phyloP scores from a whole-genome alignment of 2,329 filamentous ascomycete genomes.

The Talaromyces sp. region DNA sequence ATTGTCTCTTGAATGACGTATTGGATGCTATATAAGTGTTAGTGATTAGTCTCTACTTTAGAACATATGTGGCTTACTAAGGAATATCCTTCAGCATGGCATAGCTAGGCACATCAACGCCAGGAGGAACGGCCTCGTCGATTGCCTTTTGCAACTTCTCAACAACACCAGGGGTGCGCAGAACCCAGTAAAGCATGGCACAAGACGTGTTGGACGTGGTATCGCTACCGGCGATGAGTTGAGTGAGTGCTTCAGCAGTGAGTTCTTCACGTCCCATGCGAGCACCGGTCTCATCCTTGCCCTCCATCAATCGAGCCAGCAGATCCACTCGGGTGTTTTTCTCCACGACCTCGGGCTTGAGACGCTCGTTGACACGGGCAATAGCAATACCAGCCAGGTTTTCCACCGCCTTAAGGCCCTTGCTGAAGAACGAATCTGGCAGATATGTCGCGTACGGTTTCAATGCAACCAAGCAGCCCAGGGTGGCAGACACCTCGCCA shows the following conservation, averaged over 20 bases:
- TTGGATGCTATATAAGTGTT: constrained; percentile 45
- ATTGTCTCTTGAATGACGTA: constrained; percentile 77
- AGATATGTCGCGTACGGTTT: constrained; percentile 77
- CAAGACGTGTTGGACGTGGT: constrained; percentile 69
- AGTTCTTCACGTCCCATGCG: constrained; percentile 72
- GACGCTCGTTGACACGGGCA: constrained; percentile 68
- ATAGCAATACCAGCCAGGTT: constrained; percentile 84
- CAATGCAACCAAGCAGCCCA: constrained; percentile 68
- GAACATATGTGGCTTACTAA: constrained; percentile 44
- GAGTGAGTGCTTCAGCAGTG: constrained; percentile 82
- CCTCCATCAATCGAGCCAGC: constrained; percentile 77
- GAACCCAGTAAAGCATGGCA: constrained; percentile 72
- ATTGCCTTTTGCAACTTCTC: constrained; percentile 69
- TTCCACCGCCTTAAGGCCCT: constrained; percentile 68
- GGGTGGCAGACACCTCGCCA: constrained; percentile 75
- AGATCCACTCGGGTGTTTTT: constrained; percentile 68
- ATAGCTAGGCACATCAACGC: constrained; percentile 61
- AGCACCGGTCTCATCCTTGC: constrained; percentile 71
- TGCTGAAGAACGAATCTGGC: constrained; percentile 74
- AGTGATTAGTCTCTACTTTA: neutral
- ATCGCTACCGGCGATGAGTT: constrained; percentile 71
- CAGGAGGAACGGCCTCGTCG: constrained; percentile 60
- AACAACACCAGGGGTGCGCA: constrained; percentile 64
- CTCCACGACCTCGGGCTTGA: constrained; percentile 60
- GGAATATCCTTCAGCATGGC: constrained; percentile 68